These are phyloP conservation scores for Zygosaccharomyces bisporus DNA, from an alignment of 805 yeast species.

Conservation along the genomic window DNA sequence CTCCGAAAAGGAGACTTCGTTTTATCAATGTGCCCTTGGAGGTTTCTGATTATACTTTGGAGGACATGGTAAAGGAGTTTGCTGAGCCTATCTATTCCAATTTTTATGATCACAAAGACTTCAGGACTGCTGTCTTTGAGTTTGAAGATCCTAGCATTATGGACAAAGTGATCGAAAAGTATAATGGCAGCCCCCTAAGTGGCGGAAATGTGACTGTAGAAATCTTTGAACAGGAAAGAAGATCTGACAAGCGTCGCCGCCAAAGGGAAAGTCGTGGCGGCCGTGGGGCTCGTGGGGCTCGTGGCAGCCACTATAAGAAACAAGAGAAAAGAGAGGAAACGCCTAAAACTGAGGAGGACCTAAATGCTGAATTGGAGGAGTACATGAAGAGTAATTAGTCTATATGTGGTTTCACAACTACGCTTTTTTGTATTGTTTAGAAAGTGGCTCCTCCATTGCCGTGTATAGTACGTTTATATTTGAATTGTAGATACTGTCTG, in stretches of 20 bases:
- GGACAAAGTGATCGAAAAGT: slow-evolving; percentile 25
- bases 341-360: slow-evolving; percentile 24
- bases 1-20: slow-evolving; percentile 25
- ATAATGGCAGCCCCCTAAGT: slow-evolving; percentile 25
- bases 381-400: slow-evolving; percentile 27
- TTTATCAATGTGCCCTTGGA: slow-evolving; percentile 29
- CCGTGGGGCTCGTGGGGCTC: slow-evolving; percentile 7
- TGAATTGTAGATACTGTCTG: too few species aligned
- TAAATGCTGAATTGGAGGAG: slow-evolving; percentile 34
- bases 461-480: background rate
- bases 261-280: slow-evolving; percentile 9
- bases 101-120: slow-evolving; percentile 29
- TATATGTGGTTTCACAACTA: background rate
- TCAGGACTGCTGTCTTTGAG: slow-evolving; percentile 32
- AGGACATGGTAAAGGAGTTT: slow-evolving; percentile 33
- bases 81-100: slow-evolving; percentile 23
- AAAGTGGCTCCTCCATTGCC: background rate
- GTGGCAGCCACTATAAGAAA: slow-evolving; percentile 18
- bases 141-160: slow-evolving; percentile 20
- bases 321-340: slow-evolving; percentile 8
- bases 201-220: slow-evolving; percentile 23
- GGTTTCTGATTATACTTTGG: slow-evolving; percentile 31
- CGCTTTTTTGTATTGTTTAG: background rate
- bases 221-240: slow-evolving; percentile 20
- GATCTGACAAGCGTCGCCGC: slow-evolving; percentile 9